phyloP scores from a whole-genome alignment of 2,329 filamentous ascomycete genomes.

The Chrysoporthe austroafricana region DNA sequence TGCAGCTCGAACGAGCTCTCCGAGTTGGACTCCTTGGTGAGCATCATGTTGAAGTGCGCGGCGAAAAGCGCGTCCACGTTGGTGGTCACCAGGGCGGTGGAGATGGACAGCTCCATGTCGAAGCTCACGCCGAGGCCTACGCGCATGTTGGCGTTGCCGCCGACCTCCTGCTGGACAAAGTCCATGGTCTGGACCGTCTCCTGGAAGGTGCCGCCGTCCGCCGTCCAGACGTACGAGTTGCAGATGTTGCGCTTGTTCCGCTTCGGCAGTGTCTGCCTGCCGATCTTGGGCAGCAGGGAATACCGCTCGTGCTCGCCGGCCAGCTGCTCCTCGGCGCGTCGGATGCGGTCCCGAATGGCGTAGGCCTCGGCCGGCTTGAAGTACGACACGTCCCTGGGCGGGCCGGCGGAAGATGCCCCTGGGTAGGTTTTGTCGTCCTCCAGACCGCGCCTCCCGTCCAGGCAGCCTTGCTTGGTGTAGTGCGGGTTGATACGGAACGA shows the following conservation, averaged over 20 bases:
- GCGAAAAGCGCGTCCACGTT: neutral
- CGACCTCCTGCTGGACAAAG: neutral
- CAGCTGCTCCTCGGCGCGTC: neutral
- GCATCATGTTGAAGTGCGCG: conserved; percentile 1
- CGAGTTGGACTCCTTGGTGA: conserved; percentile 1
- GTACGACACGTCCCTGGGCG: conserved; percentile 1
- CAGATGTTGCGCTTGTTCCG: conserved; percentile 3
- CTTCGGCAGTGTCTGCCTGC: neutral
- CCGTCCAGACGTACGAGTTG: conserved; percentile 3
- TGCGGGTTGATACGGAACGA: conserved; percentile 1
- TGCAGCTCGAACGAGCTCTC: neutral
- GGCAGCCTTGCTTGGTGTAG: conserved; percentile 4
- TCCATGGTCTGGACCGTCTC: conserved; percentile 1
- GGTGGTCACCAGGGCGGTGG: neutral
- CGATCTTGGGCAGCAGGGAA: neutral
- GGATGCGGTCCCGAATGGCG: neutral
- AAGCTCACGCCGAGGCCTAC: neutral
- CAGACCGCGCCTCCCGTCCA: neutral
- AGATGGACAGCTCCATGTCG: neutral
- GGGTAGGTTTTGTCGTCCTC: conserved; percentile 2
- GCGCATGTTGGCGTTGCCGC: neutral
- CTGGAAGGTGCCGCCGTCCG: neutral
- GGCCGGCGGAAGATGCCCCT: neutral
- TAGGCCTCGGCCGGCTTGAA: conserved; percentile 5
- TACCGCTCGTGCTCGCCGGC: neutral